Percentiles rank a stretch among this genome's conserved stretches.
Conservation (phyloP, 2,329 filamentous ascomycete species). For the Pyricularia grisea region DNA sequence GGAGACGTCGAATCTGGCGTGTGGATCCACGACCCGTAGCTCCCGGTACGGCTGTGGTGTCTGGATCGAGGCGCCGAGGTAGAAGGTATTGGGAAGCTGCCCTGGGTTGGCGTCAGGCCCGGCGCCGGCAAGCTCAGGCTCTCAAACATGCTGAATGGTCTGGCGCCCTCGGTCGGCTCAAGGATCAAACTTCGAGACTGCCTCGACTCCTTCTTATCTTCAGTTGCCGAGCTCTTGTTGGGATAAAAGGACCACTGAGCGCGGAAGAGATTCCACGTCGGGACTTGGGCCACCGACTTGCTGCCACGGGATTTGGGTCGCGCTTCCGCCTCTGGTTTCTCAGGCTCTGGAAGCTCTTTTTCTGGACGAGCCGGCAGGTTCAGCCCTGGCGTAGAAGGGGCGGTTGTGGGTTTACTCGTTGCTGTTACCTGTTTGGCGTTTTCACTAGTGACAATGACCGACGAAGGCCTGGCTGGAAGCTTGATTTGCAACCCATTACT, state of each 20-base stretch:
- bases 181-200: background rate
- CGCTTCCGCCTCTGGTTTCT: background rate
- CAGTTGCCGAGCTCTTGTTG: background rate
- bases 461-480: background rate
- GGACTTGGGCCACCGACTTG: background rate
- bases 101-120: background rate
- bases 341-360: background rate
- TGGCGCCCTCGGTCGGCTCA: background rate
- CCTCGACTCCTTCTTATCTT: background rate
- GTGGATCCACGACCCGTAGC: background rate
- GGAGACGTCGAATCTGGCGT: background rate
- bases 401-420: background rate
- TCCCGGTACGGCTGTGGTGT: conserved; percentile 2
- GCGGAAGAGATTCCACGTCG: background rate
- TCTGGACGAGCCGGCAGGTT: background rate
- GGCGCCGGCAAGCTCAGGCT: background rate
- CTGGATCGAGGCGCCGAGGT: background rate
- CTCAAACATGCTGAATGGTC: background rate
- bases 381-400: background rate
- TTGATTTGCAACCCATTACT: background rate
- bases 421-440: background rate
- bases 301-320: background rate
- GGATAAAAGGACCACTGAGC: background rate
- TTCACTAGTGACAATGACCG: background rate
- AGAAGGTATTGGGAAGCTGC: background rate